Evolutionary conservation across 345 rosid genomes (phyloP).

Genomic region (Dipteronia dyeriana): DNA sequence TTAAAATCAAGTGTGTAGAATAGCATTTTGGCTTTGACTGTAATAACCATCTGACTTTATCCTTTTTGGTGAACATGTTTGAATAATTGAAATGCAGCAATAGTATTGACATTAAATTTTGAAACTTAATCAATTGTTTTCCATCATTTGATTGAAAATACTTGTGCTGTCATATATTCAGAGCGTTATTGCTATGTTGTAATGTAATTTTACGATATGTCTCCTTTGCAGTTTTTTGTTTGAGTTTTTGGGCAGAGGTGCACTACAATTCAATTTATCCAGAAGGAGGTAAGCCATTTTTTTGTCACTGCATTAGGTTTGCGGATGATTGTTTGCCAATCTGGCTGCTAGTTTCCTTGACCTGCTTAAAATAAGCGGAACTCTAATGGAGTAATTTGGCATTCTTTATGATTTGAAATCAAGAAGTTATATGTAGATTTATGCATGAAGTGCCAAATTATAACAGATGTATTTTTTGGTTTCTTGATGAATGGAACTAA

Average conservation of each 20-base stretch:
- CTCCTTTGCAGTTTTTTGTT: constrained; percentile 62
- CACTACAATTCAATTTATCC: constrained; percentile 96
- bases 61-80: not conserved
- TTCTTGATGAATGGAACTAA: no score
- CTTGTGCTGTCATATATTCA: not conserved
- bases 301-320: not conserved
- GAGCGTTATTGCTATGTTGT: not conserved
- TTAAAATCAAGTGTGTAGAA: no score
- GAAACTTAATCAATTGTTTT: not conserved
- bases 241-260: constrained; percentile 98
- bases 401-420: not conserved
- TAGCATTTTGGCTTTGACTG: no score
- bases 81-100: not conserved
- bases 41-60: no score
- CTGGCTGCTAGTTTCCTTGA: not conserved
- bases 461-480: no score
- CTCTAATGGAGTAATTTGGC: not conserved
- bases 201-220: not conserved
- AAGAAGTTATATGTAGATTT: no score
- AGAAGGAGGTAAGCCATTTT: constrained; percentile 61
- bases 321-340: not conserved
- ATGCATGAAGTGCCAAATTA: no score
- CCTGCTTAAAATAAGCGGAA: not conserved
- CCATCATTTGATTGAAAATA: not conserved
- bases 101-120: not conserved